Conservation (phyloP, 1,284 basidiomycete genomes). For the Ceratobasidium theobromae region DNA sequence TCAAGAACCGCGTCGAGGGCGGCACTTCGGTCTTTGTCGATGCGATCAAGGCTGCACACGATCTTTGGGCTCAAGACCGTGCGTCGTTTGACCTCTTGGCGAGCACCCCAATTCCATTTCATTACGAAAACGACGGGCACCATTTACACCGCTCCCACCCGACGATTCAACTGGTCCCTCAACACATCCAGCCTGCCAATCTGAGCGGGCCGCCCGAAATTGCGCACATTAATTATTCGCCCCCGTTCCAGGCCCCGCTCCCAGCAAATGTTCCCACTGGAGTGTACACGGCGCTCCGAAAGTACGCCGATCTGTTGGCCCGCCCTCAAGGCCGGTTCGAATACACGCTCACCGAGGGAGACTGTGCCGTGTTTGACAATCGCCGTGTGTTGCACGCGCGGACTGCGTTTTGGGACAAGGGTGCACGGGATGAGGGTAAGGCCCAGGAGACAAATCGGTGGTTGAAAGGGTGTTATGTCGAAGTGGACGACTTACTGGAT, state of each 20-base stretch:
- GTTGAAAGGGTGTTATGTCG: conserved; percentile 87
- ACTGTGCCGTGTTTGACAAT: conserved; percentile 92
- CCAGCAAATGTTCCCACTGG: conserved; percentile 50
- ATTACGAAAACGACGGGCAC: conserved; percentile 90
- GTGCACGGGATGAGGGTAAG: conserved; percentile 39
- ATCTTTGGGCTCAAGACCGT: conserved; percentile 56
- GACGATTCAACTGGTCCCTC: conserved; percentile 66
- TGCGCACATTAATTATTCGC: conserved; percentile 84
- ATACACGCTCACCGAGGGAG: conserved; percentile 78
- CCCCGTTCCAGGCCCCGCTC: conserved; percentile 91
- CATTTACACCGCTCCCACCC: conserved; percentile 80
- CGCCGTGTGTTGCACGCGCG: conserved; percentile 88
- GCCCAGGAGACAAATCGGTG: conserved; percentile 64
- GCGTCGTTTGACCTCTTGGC: conserved; percentile 63
- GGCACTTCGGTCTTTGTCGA: conserved; percentile 91
- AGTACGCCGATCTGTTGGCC: conserved; percentile 66
- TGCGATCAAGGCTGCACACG: conserved; percentile 65
- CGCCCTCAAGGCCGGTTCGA: conserved; percentile 58
- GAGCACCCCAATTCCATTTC: conserved; percentile 72
- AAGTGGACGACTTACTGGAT: conserved; percentile 75
- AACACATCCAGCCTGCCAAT: conserved; percentile 31
- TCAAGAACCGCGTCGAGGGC: conserved; percentile 80
- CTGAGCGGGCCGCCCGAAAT: conserved; percentile 44
- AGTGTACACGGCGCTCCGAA: conserved; percentile 67
- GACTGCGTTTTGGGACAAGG: conserved; percentile 62